Base-by-base conservation (phyloP, 1,284 basidiomycete species). In the Mycosarcoma maydis region DNA sequence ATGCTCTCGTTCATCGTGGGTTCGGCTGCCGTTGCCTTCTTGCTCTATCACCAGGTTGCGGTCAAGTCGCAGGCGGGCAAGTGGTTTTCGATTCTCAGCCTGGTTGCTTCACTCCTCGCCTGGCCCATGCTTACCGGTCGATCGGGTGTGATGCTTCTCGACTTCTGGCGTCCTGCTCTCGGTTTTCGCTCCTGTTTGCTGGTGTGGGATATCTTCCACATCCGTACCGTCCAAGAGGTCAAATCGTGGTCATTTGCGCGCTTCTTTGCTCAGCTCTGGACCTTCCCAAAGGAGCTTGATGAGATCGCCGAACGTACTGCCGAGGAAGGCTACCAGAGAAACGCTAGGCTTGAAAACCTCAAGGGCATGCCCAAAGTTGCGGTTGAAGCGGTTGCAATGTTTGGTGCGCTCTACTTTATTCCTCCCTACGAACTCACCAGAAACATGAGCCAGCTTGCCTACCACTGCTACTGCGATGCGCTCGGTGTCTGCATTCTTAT, bases 201-300 rank as follows among this genome's bases (percentile, higher is more conserved):
- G 33, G 66, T 75, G 19, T 81, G 78, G 78, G 80, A 81, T 52
- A 73, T 81, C 33, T 78, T 79, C 56, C 57, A 62, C 36, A 78
- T 80, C 43, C 75, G 80, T 22, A 45, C 70, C 24, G 23, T 48
- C 19, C 50, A 74, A 16, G 78, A 81, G 43, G 77, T 81, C 29
- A 37, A 74, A 14, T 39, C 34, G 2, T 81, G 80, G 80, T 53
- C 46, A 22, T 58, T 67, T 44, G 52, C 57, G 14, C 50, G 64
- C 43, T 75, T 77, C 65, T 75, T 79, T 49, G 72, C 73, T n/a
- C 75, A 80, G 40, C 73, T 81, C 22, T 80, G 76, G 74, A 75
- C 77, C 4, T 78, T 81, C 59, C 78, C 80, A 41, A 68, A 66
- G 50, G 76, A 79, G 54, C 52, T 67, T 29, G 66, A 71, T 30